These are phyloP conservation scores for Coniophora puteana DNA, from an alignment of 1,284 basidiomycete genomes.

Conservation along the genomic window DNA sequence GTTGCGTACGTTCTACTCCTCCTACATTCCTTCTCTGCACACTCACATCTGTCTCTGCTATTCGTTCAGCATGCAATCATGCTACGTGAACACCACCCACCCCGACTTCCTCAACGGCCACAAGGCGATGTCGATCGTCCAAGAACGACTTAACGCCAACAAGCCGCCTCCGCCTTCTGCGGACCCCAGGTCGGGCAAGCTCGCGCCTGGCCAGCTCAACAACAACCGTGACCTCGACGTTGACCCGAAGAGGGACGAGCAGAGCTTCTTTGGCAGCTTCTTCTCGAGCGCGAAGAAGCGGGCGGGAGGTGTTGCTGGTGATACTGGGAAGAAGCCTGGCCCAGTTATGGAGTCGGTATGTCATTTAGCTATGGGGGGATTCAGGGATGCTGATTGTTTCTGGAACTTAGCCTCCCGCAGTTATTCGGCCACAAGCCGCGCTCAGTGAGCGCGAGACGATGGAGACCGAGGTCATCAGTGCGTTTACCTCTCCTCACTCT, in stretches of 20 bases:
- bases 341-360: conserved; percentile 78
- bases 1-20: conserved; percentile 57
- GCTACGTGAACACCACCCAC: conserved; percentile 98
- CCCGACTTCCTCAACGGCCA: conserved; percentile 98
- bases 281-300: conserved; percentile 79
- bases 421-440: conserved; percentile 90
- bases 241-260: conserved; percentile 83
- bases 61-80: conserved; percentile 82
- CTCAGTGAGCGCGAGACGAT: conserved; percentile 94
- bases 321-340: conserved; percentile 45
- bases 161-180: conserved; percentile 59
- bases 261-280: conserved; percentile 96
- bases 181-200: conserved; percentile 72
- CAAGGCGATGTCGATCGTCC: conserved; percentile 91
- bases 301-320: too few species aligned
- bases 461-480: conserved; percentile 99
- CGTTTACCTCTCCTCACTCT: too few species aligned
- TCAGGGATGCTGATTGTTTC: background rate
- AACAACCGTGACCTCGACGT: conserved; percentile 94
- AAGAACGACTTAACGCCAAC: conserved; percentile 77
- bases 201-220: conserved; percentile 67
- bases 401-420: conserved; percentile 64
- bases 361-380: conserved; percentile 1
- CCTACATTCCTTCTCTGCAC: conserved; percentile 5
- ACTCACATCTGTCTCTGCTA: conserved; percentile 5